phyloP scores from a whole-genome alignment of 257 asterid species.

The Ocimum tenuiflorum region DNA sequence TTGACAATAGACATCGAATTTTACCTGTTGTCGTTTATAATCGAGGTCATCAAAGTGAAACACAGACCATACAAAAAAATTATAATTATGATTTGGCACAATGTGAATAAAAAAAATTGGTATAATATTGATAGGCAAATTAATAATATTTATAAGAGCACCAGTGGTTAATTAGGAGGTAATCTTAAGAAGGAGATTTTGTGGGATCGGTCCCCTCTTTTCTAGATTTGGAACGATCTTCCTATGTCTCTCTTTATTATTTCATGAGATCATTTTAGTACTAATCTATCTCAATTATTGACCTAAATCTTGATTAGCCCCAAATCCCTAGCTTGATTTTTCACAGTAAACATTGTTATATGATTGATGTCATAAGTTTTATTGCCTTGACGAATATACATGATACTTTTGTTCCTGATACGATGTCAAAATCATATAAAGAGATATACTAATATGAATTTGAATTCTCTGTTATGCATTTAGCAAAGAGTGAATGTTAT shows the following conservation, averaged over 20 bases:
- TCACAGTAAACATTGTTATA: background rate
- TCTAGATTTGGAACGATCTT: slow-evolving; percentile 27
- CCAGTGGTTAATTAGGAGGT: background rate
- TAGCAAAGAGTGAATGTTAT: too few relatives aligned
- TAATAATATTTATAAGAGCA: background rate
- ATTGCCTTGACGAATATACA: too few relatives aligned
- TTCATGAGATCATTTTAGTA: slow-evolving; percentile 22
- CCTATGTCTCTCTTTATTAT: slow-evolving; percentile 20
- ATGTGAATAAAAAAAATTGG: background rate
- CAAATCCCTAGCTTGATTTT: slow-evolving; percentile 3
- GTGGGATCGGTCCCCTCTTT: slow-evolving; percentile 36
- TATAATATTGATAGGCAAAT: slow-evolving; percentile 10
- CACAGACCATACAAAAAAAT: background rate
- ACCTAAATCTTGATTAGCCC: slow-evolving; percentile 14
- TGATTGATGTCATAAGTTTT: too few relatives aligned
- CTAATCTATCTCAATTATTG: slow-evolving; percentile 13
- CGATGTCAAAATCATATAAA: too few relatives aligned
- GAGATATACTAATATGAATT: too few relatives aligned
- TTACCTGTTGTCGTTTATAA: too few relatives aligned
- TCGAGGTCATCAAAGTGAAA: too few relatives aligned
- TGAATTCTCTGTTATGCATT: too few relatives aligned
- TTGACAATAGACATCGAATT: too few relatives aligned
- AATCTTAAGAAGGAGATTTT: slow-evolving; percentile 22
- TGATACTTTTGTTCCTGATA: too few relatives aligned
- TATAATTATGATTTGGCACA: background rate